Base-by-base conservation (phyloP, 257 asterid genomes). In the Pogostemon cablin region DNA sequence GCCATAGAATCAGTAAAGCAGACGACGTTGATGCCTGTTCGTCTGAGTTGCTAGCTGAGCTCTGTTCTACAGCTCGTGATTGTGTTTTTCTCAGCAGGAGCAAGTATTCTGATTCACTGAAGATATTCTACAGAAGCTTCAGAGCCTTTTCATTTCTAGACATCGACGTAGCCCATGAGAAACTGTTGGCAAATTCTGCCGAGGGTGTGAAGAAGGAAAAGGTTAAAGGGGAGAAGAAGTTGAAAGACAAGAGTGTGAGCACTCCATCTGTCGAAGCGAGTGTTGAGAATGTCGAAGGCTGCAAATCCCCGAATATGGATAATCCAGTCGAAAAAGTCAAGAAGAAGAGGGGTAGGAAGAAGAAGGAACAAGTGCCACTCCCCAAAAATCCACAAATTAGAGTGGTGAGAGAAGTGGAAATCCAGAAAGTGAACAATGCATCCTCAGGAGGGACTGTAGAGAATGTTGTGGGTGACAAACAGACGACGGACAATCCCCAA, bases 41-140 rank as follows among this genome's bases (percentile, higher is more conserved):
- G 1, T 77, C 76, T 7, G 79, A 86, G 48, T 79, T 91, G 86
- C 88, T 86, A 1, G 53, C 77, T 60, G 93, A 83, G 46, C 92
- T 91, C 53, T 76, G 11, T 35, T 70, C 70, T 64, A 72, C 77
- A 3, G 95, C 95, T 35, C 68, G 79, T 57, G 81, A 80, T 61
- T 71, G 86, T 73, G 72, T 73, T 46, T 64, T 67, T 72, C 76
- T 82, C 57, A 47, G 35, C 32, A 65, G 55, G 68, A 78, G 85
- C 67, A 84, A 76, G 65, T 67, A 54, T 81, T 72, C 92, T 44
- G 80, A 70, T 80, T 81, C 82, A 5, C 74, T 86, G 75, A 69
- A 60, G 78, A 78, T 62, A 62, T 86, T 87, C 73, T 81, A 71
- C 56, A 41, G 69, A 57, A 78, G 88, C 80, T 89, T 82, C 82